Evolutionary conservation across 768 basidiomycete genomes (phyloP).

Genomic region (Holtermanniella nyarrowii): DNA sequence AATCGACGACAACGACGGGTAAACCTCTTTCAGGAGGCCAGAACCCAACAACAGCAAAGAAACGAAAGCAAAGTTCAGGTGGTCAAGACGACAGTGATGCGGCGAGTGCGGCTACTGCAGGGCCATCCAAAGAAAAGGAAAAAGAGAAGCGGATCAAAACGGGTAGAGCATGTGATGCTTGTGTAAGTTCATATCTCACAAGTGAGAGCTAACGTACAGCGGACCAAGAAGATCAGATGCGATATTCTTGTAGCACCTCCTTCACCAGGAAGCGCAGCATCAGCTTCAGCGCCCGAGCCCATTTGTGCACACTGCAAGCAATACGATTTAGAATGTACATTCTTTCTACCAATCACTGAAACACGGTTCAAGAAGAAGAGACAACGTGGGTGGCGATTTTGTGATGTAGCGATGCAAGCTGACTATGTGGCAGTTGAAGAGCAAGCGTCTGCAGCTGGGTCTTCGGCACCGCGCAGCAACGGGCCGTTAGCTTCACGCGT

Average conservation of each 20-base stretch:
- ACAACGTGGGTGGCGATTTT: slow-evolving; percentile 53
- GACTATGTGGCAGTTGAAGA: slow-evolving; percentile 29
- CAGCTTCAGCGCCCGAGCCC: slow-evolving; percentile 45
- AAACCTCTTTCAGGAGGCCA: too few relatives aligned
- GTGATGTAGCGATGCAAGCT: slow-evolving; percentile 9
- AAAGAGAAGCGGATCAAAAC: slow-evolving; percentile 38
- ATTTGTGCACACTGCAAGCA: slow-evolving; percentile 91
- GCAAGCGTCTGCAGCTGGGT: neutral
- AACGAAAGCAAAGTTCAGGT: neutral
- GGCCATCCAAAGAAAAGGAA: slow-evolving; percentile 5
- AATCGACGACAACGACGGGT: neutral
- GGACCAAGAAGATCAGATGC: slow-evolving; percentile 48
- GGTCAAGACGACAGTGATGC: neutral
- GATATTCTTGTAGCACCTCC: slow-evolving; percentile 61
- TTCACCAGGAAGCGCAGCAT: slow-evolving; percentile 43
- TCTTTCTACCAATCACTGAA: slow-evolving; percentile 96
- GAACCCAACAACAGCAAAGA: too few relatives aligned
- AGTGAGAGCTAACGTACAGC: slow-evolving; percentile 12
- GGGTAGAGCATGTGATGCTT: slow-evolving; percentile 39
- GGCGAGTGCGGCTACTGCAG: too few relatives aligned
- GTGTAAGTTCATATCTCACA: slow-evolving; percentile 16
- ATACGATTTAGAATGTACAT: slow-evolving; percentile 86
- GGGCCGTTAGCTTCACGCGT: neutral
- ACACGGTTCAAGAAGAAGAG: slow-evolving; percentile 98
- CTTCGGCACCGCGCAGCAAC: neutral